phyloP scores from a whole-genome alignment of 352 stramenopile genomes.

The Globisporangium spinosum region DNA sequence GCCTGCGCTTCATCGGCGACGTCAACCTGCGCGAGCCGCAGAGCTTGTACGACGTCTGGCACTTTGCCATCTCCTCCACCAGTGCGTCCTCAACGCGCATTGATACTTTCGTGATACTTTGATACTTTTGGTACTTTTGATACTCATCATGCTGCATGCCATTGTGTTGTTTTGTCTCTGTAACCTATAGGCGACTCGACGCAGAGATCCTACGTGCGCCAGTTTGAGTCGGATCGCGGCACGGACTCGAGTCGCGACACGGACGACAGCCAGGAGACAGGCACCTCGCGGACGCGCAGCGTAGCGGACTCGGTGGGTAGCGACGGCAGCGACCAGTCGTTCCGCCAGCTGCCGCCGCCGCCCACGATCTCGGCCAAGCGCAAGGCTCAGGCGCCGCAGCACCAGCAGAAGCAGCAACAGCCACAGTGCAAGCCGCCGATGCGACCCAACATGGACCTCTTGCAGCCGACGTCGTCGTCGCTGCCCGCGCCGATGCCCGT shows the following conservation, averaged over 20 bases:
- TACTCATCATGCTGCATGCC: constrained; percentile 1
- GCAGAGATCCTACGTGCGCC: constrained; percentile 10
- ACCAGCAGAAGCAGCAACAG: constrained; percentile 5
- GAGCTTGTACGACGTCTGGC: constrained; percentile 35
- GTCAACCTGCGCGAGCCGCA: constrained; percentile 55
- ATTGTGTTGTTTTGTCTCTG: background rate
- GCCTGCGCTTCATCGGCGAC: constrained; percentile 54
- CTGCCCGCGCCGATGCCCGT: background rate
- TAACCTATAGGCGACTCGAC: constrained; percentile 11
- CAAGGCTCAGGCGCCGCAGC: background rate
- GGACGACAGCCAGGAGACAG: constrained; percentile 26
- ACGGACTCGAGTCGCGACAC: constrained; percentile 28
- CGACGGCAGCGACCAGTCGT: constrained; percentile 18
- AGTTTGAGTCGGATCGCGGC: constrained; percentile 19
- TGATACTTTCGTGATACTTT: background rate
- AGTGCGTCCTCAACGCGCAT: constrained; percentile 14
- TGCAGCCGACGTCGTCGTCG: constrained; percentile 9
- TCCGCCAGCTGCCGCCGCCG: constrained; percentile 17
- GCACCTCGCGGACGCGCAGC: constrained; percentile 3
- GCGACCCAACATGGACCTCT: constrained; percentile 16
- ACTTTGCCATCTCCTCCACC: constrained; percentile 36
- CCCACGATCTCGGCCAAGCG: constrained; percentile 16
- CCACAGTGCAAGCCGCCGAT: constrained; percentile 1
- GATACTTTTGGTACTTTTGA: background rate
- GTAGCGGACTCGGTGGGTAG: constrained; percentile 13